Conservation (phyloP, 2,329 filamentous ascomycete genomes). For the Xylariaceae sp. region DNA sequence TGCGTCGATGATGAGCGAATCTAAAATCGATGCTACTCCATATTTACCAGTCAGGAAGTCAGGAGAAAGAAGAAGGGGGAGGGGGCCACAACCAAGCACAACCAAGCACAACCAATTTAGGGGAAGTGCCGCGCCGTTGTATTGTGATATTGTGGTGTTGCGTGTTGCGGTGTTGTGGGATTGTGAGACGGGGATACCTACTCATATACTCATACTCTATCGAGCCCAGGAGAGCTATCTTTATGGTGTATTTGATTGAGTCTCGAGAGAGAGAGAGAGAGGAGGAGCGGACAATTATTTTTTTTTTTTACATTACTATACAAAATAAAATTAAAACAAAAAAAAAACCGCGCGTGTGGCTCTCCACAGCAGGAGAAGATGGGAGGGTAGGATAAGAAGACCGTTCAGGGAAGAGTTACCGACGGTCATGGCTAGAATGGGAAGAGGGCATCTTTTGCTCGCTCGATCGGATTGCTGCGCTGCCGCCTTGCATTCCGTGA, state of each 20-base stretch:
- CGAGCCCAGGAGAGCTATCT: too few species aligned
- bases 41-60: neutral
- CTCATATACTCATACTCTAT: too few species aligned
- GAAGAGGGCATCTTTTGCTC: slow-evolving; percentile 24
- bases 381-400: neutral
- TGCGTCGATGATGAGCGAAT: too few species aligned
- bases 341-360: slow-evolving; percentile 16
- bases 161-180: too few species aligned
- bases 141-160: neutral
- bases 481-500: slow-evolving; percentile 29
- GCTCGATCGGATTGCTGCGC: slow-evolving; percentile 24
- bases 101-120: neutral
- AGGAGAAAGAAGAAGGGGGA: too few species aligned
- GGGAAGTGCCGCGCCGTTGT: slow-evolving; percentile 7
- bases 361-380: slow-evolving; percentile 18
- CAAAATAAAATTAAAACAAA: too few species aligned
- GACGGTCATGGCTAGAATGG: slow-evolving; percentile 21
- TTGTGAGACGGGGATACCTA: too few species aligned
- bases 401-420: slow-evolving; percentile 27
- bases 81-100: too few species aligned
- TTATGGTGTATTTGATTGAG: too few species aligned
- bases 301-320: too few species aligned
- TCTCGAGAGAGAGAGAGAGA: neutral
- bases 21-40: too few species aligned
- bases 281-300: slow-evolving; percentile 16